These are phyloP conservation scores for Hymenotorrendiella dingleyae DNA, from an alignment of 2,329 filamentous ascomycete genomes.

Conservation along the genomic window DNA sequence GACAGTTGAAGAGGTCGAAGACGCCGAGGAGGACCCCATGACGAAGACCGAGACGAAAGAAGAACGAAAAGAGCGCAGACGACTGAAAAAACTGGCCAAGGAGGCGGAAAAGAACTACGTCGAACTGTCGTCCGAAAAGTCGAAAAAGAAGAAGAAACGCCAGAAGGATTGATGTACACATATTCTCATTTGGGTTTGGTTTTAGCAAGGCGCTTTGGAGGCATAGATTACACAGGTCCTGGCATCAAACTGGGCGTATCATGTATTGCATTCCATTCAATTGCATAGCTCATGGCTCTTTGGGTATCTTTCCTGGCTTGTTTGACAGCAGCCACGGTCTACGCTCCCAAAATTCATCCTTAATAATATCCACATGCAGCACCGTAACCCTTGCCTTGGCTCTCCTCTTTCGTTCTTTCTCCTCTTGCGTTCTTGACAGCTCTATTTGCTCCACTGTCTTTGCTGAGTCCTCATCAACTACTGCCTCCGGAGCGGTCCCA, in stretches of 20 bases:
- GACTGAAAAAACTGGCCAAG: slow-evolving; percentile 29
- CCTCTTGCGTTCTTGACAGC: slow-evolving; percentile 71
- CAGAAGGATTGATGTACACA: slow-evolving; percentile 15
- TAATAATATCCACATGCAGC: slow-evolving; percentile 90
- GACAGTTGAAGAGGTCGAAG: slow-evolving; percentile 19
- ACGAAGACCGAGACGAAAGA: slow-evolving; percentile 27
- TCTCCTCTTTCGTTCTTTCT: slow-evolving; percentile 76
- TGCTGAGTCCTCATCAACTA: slow-evolving; percentile 41
- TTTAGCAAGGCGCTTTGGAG: slow-evolving; percentile 22
- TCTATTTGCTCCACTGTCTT: slow-evolving; percentile 44
- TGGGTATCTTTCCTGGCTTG: slow-evolving; percentile 65
- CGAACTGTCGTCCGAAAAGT: slow-evolving; percentile 24
- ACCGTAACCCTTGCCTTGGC: slow-evolving; percentile 75
- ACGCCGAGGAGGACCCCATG: slow-evolving; percentile 17
- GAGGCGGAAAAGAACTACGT: slow-evolving; percentile 13
- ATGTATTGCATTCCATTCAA: slow-evolving; percentile 3
- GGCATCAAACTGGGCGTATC: slow-evolving; percentile 12
- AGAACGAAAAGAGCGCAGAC: slow-evolving; percentile 34
- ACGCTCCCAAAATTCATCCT: slow-evolving; percentile 86
- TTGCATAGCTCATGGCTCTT: slow-evolving; percentile 36
- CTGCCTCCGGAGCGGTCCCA: slow-evolving; percentile 29
- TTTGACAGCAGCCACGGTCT: slow-evolving; percentile 79
- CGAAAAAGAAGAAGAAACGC: slow-evolving; percentile 28
- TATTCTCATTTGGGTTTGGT: background rate
- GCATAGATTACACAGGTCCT: slow-evolving; percentile 11